Base-by-base conservation (phyloP, 2,329 filamentous ascomycete genomes). In the Penicillium sp. region DNA sequence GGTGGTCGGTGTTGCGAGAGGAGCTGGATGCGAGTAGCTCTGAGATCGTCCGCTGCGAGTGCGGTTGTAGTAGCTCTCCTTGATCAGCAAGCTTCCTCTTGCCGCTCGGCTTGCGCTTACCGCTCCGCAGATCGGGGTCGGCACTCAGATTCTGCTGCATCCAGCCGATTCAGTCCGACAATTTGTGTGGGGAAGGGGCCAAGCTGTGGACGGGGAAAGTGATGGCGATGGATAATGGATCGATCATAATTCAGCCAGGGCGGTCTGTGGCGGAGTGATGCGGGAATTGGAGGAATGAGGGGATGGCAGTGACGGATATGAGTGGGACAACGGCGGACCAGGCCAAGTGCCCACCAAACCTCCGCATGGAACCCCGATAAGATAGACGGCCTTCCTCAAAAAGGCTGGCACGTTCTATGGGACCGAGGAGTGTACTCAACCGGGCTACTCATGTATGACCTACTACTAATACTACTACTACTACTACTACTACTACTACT, bases 1-100 rank as follows among this genome's bases (percentile, higher is more conserved):
- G 51, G 34, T 55, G 51, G 44, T 56, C 49, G 43, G 50, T 49
- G 53, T 59, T 55, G 34, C 56, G 52, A 34, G 48, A 51, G 50
- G 62, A 50, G 47, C 58, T 62, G 51, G 59, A 57, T 27, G 71
- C 67, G 54, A 77, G 70, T 43, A 76, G 63, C 46, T 74, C 68
- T 33, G 71, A 71, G 49, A 76, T 72, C 38, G 69, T 73, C 50
- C 67, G 63, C 56, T 74, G 72, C 46, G 65, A 59, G 40, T 67
- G 63, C 28, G 59, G 59, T 45, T 64, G 63, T 40, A 61, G 59
- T 47, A 56, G 48, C 47, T 65, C 65, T 57, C 56, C 64, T 55
- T 63, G 63, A 53, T 66, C 61, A 51, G 61, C 54, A 50, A 66
- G 63, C 61, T 70, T 73, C 59, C 69, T 68, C 58, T 72, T 72